Base-by-base conservation (phyloP, 2,329 filamentous ascomycete genomes). In the Penicillium decumbens region DNA sequence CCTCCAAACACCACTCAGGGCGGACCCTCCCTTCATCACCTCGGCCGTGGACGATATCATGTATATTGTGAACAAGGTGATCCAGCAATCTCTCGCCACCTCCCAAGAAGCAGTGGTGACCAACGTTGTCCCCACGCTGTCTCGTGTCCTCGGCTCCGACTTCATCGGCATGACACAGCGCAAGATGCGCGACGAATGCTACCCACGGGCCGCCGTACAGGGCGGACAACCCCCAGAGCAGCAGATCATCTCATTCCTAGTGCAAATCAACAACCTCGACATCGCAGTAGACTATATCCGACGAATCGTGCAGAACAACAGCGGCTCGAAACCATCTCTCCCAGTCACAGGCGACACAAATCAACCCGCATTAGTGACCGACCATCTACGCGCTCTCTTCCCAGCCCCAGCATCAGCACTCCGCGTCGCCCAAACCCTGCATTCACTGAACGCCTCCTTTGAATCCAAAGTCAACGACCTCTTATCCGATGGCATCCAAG, bases 21-120 rank as follows among this genome's bases (percentile, higher is more conserved):
- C 84, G 50, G 89, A 90, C 60, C 81, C 89, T 2, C 93, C 93
- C 0, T 95, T 89, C 65, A 95, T 98, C 62, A 92, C 93, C 38
- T 90, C 91, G 1, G 91, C 92, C 0, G 91, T 98, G 7, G 93
- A 98, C 74, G 93, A 96, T 72, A 90, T 97, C 64, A 97, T 98
- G 92, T 98, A 97, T 72, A 96, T 98, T 61, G 88, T 95, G 66
- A 95, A 95, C 66, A 86, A 92, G 43, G 87, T 97, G 29, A 78
- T 97, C 6, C 87, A 95, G 56, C 85, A 92, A 57, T 88, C 89
- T 0, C 77, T 97, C 20, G 86, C 88, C 0, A 97, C 95, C 0
- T 89, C 88, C 2, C 91, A 96, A 66, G 79, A 84, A 58, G 79
- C 85, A 15, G 84, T 95, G 3, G 80, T 95, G 20, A 82, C 82